phyloP scores from a whole-genome alignment of 2,329 filamentous ascomycete genomes.

The Dactylellina parvicollis region DNA sequence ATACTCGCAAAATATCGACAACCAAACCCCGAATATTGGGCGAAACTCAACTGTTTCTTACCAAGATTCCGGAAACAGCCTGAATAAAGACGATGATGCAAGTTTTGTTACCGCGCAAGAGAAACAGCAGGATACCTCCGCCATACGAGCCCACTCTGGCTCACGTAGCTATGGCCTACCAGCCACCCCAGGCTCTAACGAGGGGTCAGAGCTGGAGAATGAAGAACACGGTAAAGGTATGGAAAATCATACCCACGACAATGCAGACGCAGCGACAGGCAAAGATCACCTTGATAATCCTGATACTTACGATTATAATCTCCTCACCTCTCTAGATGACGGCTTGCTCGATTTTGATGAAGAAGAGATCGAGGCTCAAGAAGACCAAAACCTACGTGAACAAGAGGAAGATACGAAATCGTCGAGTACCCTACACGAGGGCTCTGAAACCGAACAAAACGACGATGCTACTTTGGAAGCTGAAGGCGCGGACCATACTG shows the following conservation, averaged over 20 bases:
- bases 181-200: slow-evolving; percentile 23
- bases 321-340: slow-evolving; percentile 41
- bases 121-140: slow-evolving; percentile 34
- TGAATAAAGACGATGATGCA: slow-evolving; percentile 30
- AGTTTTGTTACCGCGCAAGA: slow-evolving; percentile 50
- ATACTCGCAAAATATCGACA: slow-evolving; percentile 12
- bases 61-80: not conserved
- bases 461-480: slow-evolving; percentile 5
- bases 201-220: slow-evolving; percentile 20
- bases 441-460: not conserved
- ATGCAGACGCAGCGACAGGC: not conserved
- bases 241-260: slow-evolving; percentile 6
- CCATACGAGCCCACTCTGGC: slow-evolving; percentile 3
- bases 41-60: not conserved
- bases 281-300: slow-evolving; percentile 15
- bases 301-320: slow-evolving; percentile 38
- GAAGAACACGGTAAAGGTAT: slow-evolving; percentile 31
- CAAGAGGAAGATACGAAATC: slow-evolving; percentile 45
- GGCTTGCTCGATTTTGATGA: slow-evolving; percentile 37
- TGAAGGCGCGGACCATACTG: not conserved
- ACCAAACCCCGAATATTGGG: not conserved
- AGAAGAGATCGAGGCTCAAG: slow-evolving; percentile 3
- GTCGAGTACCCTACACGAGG: slow-evolving; percentile 46
- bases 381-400: not conserved
- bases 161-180: slow-evolving; percentile 42